Base-by-base conservation (phyloP, 805 yeast genomes). In the Candida ovalis region DNA sequence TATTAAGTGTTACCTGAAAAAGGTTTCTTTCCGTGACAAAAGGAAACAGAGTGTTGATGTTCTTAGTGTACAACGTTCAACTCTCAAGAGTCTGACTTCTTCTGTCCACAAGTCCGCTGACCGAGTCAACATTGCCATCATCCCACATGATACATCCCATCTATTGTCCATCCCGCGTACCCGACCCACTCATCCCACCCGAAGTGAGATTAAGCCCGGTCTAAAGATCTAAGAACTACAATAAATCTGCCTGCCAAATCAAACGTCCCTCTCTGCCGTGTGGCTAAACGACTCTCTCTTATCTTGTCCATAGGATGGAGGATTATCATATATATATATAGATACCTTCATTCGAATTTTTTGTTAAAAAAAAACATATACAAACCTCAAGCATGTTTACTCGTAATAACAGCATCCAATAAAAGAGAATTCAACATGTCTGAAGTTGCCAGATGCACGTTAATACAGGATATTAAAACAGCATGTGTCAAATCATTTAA, bases 401-500 rank as follows among this genome's bases (percentile, higher is more conserved):
- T 37, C 2, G 12, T 22, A 21, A 4, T 6, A 10, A 13, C 15
- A 22, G 6, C 15, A n/a, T 18, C 23, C 17, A 4, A 6, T 23
- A 37, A 10, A 8, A n/a, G n/a, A n/a, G n/a, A 5, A 37, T 3
- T 19, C 40, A 37, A 12, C 18, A 37, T 37, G 35, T 30, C 35
- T 30, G 35, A 30, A 8, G 28, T 25, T 7, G 28, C 10, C 10
- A 30, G 35, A 13, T 12, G 15, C 15, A 21, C 42, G 21, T 4
- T 25, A 5, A 37, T 27, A 36, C 27, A 19, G 18, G 45, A 42
- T 23, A 18, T 39, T 13, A 2, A 13, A 13, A 18, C 6, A 23
- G 53, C 50, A 2, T 5, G 44, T 7, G 30, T 36, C 12, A 28
- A 33, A 6, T 42, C 52, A 30, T n/a, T 47, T 2, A 42, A 47